Base-by-base conservation (phyloP, 2,329 filamentous ascomycete species). In the Fusarium neocosmosporiellum region DNA sequence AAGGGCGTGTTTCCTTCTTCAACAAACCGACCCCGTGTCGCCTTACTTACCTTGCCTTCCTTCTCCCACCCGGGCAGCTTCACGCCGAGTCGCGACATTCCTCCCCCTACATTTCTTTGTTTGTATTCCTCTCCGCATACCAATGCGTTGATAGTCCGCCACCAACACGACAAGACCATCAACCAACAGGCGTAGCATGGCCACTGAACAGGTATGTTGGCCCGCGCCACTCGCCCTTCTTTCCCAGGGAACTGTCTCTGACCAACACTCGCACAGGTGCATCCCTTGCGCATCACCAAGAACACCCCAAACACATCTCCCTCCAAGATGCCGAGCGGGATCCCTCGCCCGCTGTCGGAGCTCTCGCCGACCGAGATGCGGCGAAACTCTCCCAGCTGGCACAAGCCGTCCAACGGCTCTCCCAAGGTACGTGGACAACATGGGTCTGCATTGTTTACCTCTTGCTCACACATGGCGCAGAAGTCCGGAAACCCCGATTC, bases 301-400 rank as follows among this genome's bases (percentile, higher is more conserved):
- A 88, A 84, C 78, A 88, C 86, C 65, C 86, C 88, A 59, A 85
- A 82, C 69, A 81, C 87, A 62, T 91, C 92, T 68, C 90, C 92
- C 50, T 83, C 85, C 78, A 95, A 92, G 82, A 88, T 89, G 86
- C 80, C 85, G 63, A 87, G 85, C 80, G 86, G 88, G 78, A 84
- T 88, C 63, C 89, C 92, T 79, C 91, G 93, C 77, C 93, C 96
- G 66, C 88, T 99, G 73, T 93, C 94, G 70, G 96, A 99, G 85
- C 91, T 99, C 79, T 94, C 93, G 76, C 93, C 93, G 60, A 93
- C 93, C 71, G 94, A 95, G 83, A 92, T 91, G 82, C 90, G 96
- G 80, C 90, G 95, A 78, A 98, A 98, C 85, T 98, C 95, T 59
- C 95, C 95, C 61, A 97, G 93, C 86, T 97, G 92, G 90, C 95